Evolutionary conservation across 2,329 filamentous ascomycete genomes (phyloP).

Genomic region (Leptoxyphium fumago): DNA sequence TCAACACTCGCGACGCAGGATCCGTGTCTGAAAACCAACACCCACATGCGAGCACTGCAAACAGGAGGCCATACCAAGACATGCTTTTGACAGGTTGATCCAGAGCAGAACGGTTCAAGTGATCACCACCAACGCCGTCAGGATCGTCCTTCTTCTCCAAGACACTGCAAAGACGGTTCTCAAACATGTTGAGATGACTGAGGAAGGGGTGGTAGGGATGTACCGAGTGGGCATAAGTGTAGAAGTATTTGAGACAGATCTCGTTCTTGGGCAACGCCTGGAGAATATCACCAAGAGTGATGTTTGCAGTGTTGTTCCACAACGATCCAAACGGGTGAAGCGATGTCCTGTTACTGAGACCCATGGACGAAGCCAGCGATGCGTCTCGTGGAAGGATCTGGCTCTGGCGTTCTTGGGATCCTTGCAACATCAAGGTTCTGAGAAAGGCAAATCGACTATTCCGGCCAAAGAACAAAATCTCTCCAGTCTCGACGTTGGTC

Average conservation of each 20-base stretch:
- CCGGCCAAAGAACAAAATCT: conserved; percentile 2
- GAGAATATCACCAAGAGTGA: conserved; percentile 2
- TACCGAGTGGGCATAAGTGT: conserved; percentile 1
- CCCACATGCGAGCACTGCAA: conserved; percentile 1
- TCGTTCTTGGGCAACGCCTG: conserved; percentile 2
- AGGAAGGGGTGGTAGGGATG: conserved; percentile 2
- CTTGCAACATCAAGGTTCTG: background rate
- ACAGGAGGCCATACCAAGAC: conserved; percentile 3
- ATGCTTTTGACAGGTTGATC: conserved; percentile 1
- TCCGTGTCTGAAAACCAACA: conserved; percentile 2
- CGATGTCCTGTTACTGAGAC: conserved; percentile 2
- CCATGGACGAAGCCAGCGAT: conserved; percentile 1
- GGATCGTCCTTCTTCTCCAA: background rate
- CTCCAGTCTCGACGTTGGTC: conserved; percentile 2
- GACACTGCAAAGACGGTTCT: conserved; percentile 1
- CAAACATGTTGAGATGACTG: conserved; percentile 1
- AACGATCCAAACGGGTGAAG: conserved; percentile 3
- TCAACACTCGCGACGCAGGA: conserved; percentile 1
- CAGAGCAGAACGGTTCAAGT: background rate
- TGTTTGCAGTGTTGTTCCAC: conserved; percentile 1
- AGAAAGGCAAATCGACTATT: conserved; percentile 2
- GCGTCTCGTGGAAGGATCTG: background rate
- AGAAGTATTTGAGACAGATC: conserved; percentile 2
- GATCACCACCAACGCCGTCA: background rate
- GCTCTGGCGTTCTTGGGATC: background rate